Base-by-base conservation (phyloP, 139 green algal species). In the Chlamydomonas sp. region DNA sequence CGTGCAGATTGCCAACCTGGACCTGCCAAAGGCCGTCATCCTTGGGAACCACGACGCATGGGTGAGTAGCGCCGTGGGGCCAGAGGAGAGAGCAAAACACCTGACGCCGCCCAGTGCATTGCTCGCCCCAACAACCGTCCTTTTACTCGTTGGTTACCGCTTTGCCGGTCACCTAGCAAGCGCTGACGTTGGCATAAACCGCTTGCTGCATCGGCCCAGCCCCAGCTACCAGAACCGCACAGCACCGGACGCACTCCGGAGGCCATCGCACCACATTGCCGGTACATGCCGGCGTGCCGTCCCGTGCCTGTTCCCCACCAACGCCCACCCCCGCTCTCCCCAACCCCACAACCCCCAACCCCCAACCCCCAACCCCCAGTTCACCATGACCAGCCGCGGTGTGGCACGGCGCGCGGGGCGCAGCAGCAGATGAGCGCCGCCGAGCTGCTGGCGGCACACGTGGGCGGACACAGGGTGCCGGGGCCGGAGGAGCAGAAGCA, bases 31-130 rank as follows among this genome's bases (percentile, higher is more conserved):
- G 71, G 92, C 91, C 0, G 90, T 95, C 60, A 93, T 95, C 3
- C 82, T 96, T 60, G 94, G 94, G 49, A 96, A 96, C 89, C 94
- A 95, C 78, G 92, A 96, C 69, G 93, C 92, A 0, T 96, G 93
- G 94, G 92, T 81, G 78, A 57, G 63, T 82, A 20, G 2, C 31
- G 31, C 31, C 31, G 31, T 49, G 31, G 31, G 31, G 31, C 31
- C 31, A 49, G 31, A 49, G 31, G 31, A 49, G 31, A 49, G 31
- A 49, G 31, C 31, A 49, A 49, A 49, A 49, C 14, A 63, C 15
- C 49, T 60, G n/a, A 63, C 76, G n/a, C n/a, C 76, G 17, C 7
- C 18, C n/a, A 6, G 6, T 80, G 16, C 18, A n/a, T 14, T 61
- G 60, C 3, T 61, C n/a, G n/a, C n/a, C n/a, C n/a, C n/a, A n/a